A percentile compares a stretch with the other conserved stretches of the same genome.
These are phyloP conservation scores for Eucalyptus leucophloia DNA, from an alignment of 345 rosid genomes.

Conservation along the genomic window DNA sequence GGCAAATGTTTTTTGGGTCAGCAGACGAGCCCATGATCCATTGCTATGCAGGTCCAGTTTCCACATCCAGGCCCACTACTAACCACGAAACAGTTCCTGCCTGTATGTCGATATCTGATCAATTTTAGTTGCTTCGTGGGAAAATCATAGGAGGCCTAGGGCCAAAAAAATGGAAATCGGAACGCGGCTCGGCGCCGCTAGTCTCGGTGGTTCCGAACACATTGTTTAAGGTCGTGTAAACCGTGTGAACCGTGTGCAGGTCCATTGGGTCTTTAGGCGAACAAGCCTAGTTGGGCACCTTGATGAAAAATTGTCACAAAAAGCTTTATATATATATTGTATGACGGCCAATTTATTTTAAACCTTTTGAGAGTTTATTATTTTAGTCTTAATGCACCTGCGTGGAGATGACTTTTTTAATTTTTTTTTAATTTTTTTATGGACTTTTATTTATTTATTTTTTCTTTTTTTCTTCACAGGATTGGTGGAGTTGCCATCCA, in stretches of 20 bases:
- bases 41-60: not conserved
- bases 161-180: not conserved
- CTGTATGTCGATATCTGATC: not conserved
- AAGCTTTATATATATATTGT: too few relatives aligned
- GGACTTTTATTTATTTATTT: too few relatives aligned
- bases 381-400: too few relatives aligned
- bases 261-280: not conserved
- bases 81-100: not conserved
- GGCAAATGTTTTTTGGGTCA: not conserved
- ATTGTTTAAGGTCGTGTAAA: not conserved
- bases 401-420: accelerated
- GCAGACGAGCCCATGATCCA: not conserved
- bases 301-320: too few relatives aligned
- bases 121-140: not conserved
- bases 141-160: not conserved
- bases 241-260: not conserved
- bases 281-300: not conserved
- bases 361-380: too few relatives aligned
- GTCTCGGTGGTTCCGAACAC: not conserved
- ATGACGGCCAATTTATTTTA: accelerated
- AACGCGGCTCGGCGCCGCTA: not conserved
- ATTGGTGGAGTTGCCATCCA: too few relatives aligned
- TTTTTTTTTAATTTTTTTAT: too few relatives aligned
- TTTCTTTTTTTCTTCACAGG: too few relatives aligned
- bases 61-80: not conserved